Evolutionary conservation across 306 rosid genomes (phyloP), one percentile per base, ranked within the genome.

Genomic region (Castanea crenata): DNA sequence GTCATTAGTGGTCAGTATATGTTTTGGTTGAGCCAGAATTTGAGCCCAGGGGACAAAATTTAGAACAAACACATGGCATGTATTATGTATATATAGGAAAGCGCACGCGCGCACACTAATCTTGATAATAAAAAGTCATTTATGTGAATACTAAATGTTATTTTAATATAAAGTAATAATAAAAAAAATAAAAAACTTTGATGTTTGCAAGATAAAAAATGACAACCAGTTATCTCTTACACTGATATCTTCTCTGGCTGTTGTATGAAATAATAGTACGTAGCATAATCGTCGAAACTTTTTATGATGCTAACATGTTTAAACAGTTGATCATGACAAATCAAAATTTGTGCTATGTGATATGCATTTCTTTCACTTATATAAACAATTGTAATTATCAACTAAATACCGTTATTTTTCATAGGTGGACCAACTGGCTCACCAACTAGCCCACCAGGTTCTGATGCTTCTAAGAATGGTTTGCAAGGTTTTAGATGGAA

Each of bases 401-500:
- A 67, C 72, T n/a, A 35, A 67, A 6, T 6, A 4, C 57, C 73
- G 61, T 35, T 44, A 61, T 72, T 29, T 77, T 64, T 59, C 13
- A 59, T 82, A 49, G 54, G 1, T 3, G 54, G 0, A 49, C 54
- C 54, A 46, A 12, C 54, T 46, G 4, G 3, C 52, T 8, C 52
- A 46, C 52, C 52, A 46, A 62, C 79, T 71, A 73, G 69, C 46
- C 25, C 76, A 67, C 78, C 89, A 88, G 93, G 86, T 44, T 76
- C 82, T 3, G 70, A 41, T 55, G 88, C 74, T 35, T 69, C 87
- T n/a, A 81, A 77, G 81, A 85, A 41, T 75, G 76, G 59, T 68
- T 51, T 79, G 51, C 88, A 57, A 74, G 85, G 81, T 71, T 76
- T 19, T 79, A 78, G 74, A 78, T 85, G 89, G 89, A 90, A 63